Evolutionary conservation across 73 alveolate genomes (phyloP).

Genomic region (Uronychia binucleata): DNA sequence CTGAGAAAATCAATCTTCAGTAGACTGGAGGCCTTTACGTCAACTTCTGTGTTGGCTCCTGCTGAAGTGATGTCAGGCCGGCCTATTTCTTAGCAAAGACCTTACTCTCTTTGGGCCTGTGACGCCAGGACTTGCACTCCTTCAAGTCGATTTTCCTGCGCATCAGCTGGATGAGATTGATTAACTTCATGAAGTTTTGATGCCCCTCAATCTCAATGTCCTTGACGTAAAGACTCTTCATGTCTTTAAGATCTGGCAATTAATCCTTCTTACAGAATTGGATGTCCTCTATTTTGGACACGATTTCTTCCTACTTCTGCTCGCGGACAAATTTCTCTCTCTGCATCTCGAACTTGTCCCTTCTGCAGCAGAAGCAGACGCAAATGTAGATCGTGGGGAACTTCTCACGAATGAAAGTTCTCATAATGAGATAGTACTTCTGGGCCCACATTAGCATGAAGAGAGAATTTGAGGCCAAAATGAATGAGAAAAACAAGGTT

Average conservation of each 20-base stretch:
- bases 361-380: constrained; percentile 57
- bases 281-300: constrained; percentile 58
- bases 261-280: constrained; percentile 22
- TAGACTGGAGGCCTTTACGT: too few species aligned
- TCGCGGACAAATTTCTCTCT: constrained; percentile 38
- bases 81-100: background rate
- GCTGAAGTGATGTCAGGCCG: background rate
- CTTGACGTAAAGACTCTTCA: constrained; percentile 55
- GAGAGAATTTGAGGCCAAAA: constrained; percentile 28
- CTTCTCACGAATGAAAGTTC: constrained; percentile 44
- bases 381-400: constrained; percentile 36
- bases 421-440: constrained; percentile 36
- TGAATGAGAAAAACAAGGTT: constrained; percentile 26
- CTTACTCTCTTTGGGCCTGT: constrained; percentile 11
- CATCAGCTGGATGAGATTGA: constrained; percentile 41
- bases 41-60: too few species aligned
- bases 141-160: constrained; percentile 47
- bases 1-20: background rate
- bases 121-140: constrained; percentile 58
- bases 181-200: constrained; percentile 43
- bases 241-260: constrained; percentile 21
- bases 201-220: constrained; percentile 49
- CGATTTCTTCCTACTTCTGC: constrained; percentile 48
- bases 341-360: constrained; percentile 53
- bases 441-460: constrained; percentile 45